These are phyloP conservation scores for Russula emetica DNA, from an alignment of 768 basidiomycete species.

Conservation along the genomic window DNA sequence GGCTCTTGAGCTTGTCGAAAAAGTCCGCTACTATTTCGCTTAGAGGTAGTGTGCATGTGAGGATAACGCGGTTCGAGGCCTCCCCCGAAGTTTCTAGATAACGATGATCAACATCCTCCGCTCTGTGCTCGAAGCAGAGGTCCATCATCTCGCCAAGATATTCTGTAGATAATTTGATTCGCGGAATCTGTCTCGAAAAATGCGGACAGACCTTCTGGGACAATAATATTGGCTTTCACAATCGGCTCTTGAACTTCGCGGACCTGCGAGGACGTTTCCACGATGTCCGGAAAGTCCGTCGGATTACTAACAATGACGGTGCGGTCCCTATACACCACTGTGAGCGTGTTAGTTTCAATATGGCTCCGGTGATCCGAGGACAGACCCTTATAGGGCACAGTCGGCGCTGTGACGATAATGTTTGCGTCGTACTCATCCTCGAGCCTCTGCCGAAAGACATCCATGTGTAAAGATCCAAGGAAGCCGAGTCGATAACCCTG, in stretches of 20 bases:
- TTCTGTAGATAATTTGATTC: conserved; percentile 42
- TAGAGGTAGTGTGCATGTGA: conserved; percentile 82
- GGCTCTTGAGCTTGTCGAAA: conserved; percentile 90
- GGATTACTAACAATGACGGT: conserved; percentile 77
- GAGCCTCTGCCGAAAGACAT: conserved; percentile 89
- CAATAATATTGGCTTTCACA: conserved; percentile 90
- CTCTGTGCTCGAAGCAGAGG: conserved; percentile 82
- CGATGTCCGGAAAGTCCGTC: conserved; percentile 86
- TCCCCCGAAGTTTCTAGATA: conserved; percentile 65
- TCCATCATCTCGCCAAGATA: conserved; percentile 97
- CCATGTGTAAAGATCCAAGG: conserved; percentile 94
- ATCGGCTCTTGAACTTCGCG: conserved; percentile 86
- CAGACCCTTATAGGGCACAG: conserved; percentile 86
- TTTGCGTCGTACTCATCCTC: conserved; percentile 97
- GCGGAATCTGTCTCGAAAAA: neutral
- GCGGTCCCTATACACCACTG: conserved; percentile 72
- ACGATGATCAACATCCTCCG: conserved; percentile 74
- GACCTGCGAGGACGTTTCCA: conserved; percentile 54
- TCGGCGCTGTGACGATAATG: conserved; percentile 92
- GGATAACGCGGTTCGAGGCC: conserved; percentile 61
- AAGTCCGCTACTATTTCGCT: conserved; percentile 94
- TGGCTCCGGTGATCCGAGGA: conserved; percentile 9
- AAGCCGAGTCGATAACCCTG: conserved; percentile 96
- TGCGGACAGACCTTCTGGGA: conserved; percentile 71
- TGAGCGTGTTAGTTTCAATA: conserved; percentile 11